Percentiles rank a stretch among this genome's conserved stretches.
Evolutionary conservation across 495 filamentous ascomycete species (phyloP).

Genomic region (Daldinia caldariorum): DNA sequence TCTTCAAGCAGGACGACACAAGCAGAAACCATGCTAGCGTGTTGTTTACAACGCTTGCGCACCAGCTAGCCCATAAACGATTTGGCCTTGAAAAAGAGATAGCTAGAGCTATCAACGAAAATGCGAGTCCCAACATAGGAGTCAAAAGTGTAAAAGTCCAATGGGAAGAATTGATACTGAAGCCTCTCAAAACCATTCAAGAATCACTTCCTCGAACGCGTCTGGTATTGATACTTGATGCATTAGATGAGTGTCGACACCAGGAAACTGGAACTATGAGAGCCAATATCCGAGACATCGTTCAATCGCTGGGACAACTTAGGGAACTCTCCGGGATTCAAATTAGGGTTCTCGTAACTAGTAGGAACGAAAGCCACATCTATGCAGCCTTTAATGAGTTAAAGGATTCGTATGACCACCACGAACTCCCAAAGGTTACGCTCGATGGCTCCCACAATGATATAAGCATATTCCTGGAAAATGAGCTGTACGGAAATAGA

Average conservation of each 20-base stretch:
- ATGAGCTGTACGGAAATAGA: not conserved
- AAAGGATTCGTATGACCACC: not conserved
- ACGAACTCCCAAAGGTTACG: constrained; percentile 15
- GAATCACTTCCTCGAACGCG: not conserved
- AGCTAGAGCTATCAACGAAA: constrained; percentile 47
- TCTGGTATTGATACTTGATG: constrained; percentile 61
- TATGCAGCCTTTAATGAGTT: constrained; percentile 4
- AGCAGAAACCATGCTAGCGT: constrained; percentile 53
- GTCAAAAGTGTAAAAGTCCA: constrained; percentile 54
- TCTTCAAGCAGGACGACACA: constrained; percentile 61
- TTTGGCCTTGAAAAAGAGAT: constrained; percentile 47
- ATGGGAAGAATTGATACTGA: constrained; percentile 59
- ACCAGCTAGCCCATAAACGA: constrained; percentile 51
- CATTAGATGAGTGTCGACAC: constrained; percentile 61
- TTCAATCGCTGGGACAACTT: constrained; percentile 3
- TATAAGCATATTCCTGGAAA: constrained; percentile 12
- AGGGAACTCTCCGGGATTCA: not conserved
- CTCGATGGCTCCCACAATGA: not conserved
- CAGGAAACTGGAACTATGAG: constrained; percentile 34
- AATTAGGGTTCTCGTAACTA: constrained; percentile 23
- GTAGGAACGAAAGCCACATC: constrained; percentile 16
- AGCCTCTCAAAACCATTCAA: constrained; percentile 48
- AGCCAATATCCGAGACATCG: not conserved
- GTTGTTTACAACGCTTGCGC: constrained; percentile 59
- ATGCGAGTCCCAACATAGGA: constrained; percentile 49